phyloP scores from a whole-genome alignment of 345 rosid genomes.

The Chamaenerion angustifolium region DNA sequence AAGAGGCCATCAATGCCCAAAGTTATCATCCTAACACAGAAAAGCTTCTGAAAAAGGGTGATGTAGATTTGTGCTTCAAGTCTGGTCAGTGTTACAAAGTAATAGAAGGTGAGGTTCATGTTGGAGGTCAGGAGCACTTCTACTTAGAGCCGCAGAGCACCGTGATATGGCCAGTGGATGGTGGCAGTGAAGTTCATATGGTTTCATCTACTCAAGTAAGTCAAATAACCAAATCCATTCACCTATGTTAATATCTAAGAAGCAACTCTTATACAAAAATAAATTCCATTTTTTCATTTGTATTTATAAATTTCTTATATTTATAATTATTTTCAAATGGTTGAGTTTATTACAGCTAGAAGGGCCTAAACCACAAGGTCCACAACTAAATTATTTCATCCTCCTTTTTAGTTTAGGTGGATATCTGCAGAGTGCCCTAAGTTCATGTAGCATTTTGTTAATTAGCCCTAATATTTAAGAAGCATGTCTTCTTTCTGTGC shows the following conservation, averaged over 20 bases:
- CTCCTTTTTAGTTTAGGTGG: too few species aligned
- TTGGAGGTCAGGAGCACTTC: constrained; percentile 97
- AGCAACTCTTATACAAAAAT: rapidly evolving
- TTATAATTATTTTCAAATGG: too few species aligned
- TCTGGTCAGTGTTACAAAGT: constrained; percentile 67
- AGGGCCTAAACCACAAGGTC: too few species aligned
- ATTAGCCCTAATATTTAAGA: too few species aligned
- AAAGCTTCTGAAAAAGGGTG: constrained; percentile 54
- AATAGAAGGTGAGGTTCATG: constrained; percentile 70
- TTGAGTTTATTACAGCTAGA: too few species aligned
- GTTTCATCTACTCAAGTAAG: constrained; percentile 93
- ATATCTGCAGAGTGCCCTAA: too few species aligned
- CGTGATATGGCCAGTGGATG: constrained; percentile 74
- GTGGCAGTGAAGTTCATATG: constrained; percentile 90
- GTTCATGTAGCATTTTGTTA: too few species aligned
- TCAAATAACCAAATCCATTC: not conserved
- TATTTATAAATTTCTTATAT: too few species aligned
- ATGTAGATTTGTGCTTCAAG: constrained; percentile 69
- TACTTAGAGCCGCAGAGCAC: constrained; percentile 85
- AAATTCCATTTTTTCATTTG: too few species aligned
- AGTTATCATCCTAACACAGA: constrained; percentile 75
- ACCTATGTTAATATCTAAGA: too few species aligned
- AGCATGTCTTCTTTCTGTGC: too few species aligned
- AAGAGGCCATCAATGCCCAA: constrained; percentile 61
- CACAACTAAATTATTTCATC: too few species aligned